Evolutionary conservation across 331 rosid genomes (phyloP).

Genomic region (Phaseolus coccineus): DNA sequence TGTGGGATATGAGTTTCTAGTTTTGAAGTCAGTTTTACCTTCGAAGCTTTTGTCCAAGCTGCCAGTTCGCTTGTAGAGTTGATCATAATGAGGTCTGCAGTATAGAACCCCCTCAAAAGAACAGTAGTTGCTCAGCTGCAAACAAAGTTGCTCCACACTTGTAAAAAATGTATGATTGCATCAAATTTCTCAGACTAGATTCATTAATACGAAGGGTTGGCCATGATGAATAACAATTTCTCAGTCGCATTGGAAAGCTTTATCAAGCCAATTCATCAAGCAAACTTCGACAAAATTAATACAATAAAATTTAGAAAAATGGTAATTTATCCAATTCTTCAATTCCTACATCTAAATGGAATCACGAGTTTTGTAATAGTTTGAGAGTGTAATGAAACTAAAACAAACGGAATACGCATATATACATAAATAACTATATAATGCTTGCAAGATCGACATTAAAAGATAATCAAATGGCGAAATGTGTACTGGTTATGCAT

Average conservation of each 20-base stretch:
- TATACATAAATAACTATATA: no score
- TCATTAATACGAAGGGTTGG: no score
- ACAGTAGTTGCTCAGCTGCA: conserved; percentile 94
- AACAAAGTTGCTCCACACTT: background rate
- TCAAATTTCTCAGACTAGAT: background rate
- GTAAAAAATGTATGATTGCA: background rate
- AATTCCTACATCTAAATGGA: background rate
- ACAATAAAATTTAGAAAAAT: background rate
- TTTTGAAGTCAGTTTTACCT: conserved; percentile 52
- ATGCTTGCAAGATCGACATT: no score
- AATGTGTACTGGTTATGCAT: background rate
- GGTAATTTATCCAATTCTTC: background rate
- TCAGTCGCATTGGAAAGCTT: no score
- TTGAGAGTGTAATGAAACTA: no score
- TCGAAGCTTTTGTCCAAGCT: conserved; percentile 95
- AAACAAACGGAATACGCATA: no score
- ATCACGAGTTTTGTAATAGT: no score
- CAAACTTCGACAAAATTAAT: background rate
- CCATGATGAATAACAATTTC: no score
- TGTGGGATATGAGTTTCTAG: background rate
- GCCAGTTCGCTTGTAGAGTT: conserved; percentile 91
- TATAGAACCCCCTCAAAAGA: conserved; percentile 96
- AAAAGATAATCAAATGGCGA: background rate
- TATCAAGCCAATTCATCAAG: no score
- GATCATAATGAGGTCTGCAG: conserved; percentile 99